Conservation (phyloP, 2,329 filamentous ascomycete species). For the Cordyceps cateniannulata region DNA sequence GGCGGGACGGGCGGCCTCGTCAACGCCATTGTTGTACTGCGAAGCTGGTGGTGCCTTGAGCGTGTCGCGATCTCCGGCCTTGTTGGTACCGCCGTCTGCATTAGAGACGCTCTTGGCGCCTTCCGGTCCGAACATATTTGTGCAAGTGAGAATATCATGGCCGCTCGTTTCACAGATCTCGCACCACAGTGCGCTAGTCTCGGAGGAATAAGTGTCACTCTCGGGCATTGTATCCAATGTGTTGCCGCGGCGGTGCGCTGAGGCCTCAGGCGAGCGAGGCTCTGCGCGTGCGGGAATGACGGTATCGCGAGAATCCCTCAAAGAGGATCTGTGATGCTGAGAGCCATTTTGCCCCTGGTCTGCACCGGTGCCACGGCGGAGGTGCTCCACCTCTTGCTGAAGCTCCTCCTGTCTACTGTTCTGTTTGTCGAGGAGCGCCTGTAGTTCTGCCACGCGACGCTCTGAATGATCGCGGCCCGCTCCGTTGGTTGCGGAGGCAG, state of each 20-base stretch:
- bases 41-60: conserved; percentile 27
- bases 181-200: conserved; percentile 75
- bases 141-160: conserved; percentile 91
- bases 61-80: conserved; percentile 30
- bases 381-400: conserved; percentile 68
- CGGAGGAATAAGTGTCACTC: conserved; percentile 63
- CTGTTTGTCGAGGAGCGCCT: conserved; percentile 66
- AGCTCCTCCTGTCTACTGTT: conserved; percentile 72
- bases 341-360: conserved; percentile 21
- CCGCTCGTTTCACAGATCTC: conserved; percentile 91
- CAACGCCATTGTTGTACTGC: conserved; percentile 19
- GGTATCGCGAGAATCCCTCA: conserved; percentile 61
- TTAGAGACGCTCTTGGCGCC: conserved; percentile 26
- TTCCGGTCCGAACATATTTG: conserved; percentile 69
- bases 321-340: conserved; percentile 50
- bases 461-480: conserved; percentile 64
- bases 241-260: conserved; percentile 41
- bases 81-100: conserved; percentile 25
- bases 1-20: conserved; percentile 42
- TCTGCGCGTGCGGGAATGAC: conserved; percentile 51
- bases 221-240: conserved; percentile 64
- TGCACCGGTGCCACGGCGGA: conserved; percentile 43
- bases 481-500: conserved; percentile 26
- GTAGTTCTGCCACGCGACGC: conserved; percentile 72
- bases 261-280: conserved; percentile 38